Percentiles rank a stretch among this genome's conserved stretches.
These are phyloP conservation scores for Cercospora beticola DNA, from an alignment of 2,329 filamentous ascomycete species.

Conservation along the genomic window DNA sequence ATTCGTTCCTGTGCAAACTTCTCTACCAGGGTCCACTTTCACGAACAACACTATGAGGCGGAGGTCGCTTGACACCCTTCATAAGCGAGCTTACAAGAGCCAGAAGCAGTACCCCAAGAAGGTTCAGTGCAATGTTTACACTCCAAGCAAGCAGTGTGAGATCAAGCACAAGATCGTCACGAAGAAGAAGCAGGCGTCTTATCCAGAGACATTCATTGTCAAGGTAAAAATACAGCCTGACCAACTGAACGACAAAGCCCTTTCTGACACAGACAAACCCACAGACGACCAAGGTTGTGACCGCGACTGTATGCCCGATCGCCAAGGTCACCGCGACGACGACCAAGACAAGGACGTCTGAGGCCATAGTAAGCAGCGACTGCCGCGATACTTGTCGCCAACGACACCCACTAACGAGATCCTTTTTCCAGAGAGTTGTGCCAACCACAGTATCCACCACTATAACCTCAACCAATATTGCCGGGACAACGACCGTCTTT, in stretches of 20 bases:
- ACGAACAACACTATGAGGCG: not conserved
- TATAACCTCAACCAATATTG: not conserved
- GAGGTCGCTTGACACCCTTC: not conserved
- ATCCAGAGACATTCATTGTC: not conserved
- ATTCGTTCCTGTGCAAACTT: not conserved
- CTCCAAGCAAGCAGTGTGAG: not conserved
- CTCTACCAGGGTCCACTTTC: not conserved
- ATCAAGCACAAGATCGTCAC: not conserved
- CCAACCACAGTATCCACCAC: not conserved
- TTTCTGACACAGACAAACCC: not conserved
- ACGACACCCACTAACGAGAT: too few relatives aligned
- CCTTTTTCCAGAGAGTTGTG: not conserved
- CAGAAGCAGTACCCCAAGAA: not conserved
- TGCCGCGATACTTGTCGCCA: too few relatives aligned
- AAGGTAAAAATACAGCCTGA: not conserved
- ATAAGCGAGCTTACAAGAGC: not conserved
- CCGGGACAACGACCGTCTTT: not conserved
- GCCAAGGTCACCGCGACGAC: not conserved
- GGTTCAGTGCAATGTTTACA: not conserved
- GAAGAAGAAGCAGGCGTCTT: not conserved
- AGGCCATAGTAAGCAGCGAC: not conserved
- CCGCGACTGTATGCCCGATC: not conserved
- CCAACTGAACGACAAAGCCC: not conserved
- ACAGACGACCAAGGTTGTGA: not conserved
- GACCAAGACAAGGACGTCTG: not conserved